Evolutionary conservation across 148 eudicot genomes (phyloP).

Genomic region (Camellia sinensis): DNA sequence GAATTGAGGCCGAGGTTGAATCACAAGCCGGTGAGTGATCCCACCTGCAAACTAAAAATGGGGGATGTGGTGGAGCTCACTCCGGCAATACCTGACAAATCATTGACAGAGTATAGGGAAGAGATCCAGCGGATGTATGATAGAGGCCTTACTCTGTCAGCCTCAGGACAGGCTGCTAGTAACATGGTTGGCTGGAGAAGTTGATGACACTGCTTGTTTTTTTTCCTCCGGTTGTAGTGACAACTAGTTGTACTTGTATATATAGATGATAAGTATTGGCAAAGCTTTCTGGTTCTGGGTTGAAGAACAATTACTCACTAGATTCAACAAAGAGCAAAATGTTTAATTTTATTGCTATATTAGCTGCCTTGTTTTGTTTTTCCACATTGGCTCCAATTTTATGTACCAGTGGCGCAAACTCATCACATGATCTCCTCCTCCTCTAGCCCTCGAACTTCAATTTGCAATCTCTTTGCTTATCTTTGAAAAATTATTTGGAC

Average conservation of each 20-base stretch:
- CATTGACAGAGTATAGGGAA: conserved; percentile 72
- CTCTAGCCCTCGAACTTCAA: no score
- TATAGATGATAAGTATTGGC: conserved; percentile 23
- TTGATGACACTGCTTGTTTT: conserved; percentile 25
- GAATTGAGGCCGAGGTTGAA: conserved; percentile 81
- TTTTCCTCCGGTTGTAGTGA: background rate
- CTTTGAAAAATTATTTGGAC: no score
- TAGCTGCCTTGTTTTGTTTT: background rate
- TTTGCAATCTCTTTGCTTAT: no score
- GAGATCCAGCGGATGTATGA: conserved; percentile 93
- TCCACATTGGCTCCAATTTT: background rate
- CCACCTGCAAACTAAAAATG: conserved; percentile 73
- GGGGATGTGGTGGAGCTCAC: conserved; percentile 90
- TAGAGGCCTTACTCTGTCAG: conserved; percentile 45
- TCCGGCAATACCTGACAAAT: conserved; percentile 75
- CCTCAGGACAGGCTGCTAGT: conserved; percentile 21
- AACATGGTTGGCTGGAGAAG: conserved; percentile 47
- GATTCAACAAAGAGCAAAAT: conserved; percentile 20
- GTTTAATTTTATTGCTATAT: background rate
- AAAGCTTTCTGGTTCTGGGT: conserved; percentile 20
- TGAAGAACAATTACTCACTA: conserved; percentile 25
- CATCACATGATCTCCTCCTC: no score
- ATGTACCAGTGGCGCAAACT: no score
- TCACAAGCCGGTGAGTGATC: conserved; percentile 63
- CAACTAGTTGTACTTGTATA: conserved; percentile 16